phyloP scores from a whole-genome alignment of 2,329 filamentous ascomycete genomes.

The Cytospora chrysosperma region DNA sequence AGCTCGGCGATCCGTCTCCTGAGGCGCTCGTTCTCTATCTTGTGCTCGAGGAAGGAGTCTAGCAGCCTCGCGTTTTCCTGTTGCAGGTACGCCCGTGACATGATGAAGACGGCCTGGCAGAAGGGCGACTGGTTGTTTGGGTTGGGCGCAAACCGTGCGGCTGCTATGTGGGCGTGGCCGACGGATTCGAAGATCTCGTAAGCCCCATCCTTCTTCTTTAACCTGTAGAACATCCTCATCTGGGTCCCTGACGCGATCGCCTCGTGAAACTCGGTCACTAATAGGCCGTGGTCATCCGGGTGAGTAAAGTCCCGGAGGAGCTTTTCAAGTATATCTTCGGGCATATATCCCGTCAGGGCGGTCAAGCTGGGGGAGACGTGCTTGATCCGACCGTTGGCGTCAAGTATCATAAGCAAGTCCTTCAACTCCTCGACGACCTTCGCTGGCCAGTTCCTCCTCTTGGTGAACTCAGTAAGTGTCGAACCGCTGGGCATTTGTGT shows the following conservation, averaged over 20 bases:
- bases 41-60: slow-evolving; percentile 93
- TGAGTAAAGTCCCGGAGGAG: slow-evolving; percentile 84
- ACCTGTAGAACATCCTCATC: slow-evolving; percentile 82
- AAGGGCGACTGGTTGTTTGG: slow-evolving; percentile 65
- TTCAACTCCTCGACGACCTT: slow-evolving; percentile 86
- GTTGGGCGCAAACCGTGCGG: slow-evolving; percentile 62
- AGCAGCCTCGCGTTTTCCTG: slow-evolving; percentile 82
- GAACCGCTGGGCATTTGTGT: slow-evolving; percentile 37
- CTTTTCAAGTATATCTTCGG: slow-evolving; percentile 68
- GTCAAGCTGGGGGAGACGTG: slow-evolving; percentile 82
- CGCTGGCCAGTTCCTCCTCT: slow-evolving; percentile 76
- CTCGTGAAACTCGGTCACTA: slow-evolving; percentile 85
- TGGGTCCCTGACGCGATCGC: slow-evolving; percentile 78
- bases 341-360: slow-evolving; percentile 71
- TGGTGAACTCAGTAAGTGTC: slow-evolving; percentile 58
- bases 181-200: slow-evolving; percentile 88
- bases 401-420: slow-evolving; percentile 85
- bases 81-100: slow-evolving; percentile 85
- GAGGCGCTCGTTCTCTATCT: slow-evolving; percentile 90
- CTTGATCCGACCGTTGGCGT: slow-evolving; percentile 77
- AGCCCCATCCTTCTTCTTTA: slow-evolving; percentile 69
- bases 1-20: slow-evolving; percentile 82
- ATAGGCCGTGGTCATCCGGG: slow-evolving; percentile 78
- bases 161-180: slow-evolving; percentile 84
- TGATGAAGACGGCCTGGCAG: slow-evolving; percentile 91